Evolutionary conservation across 345 rosid species (phyloP).

Genomic region (Cardamine chenopodiifolia): DNA sequence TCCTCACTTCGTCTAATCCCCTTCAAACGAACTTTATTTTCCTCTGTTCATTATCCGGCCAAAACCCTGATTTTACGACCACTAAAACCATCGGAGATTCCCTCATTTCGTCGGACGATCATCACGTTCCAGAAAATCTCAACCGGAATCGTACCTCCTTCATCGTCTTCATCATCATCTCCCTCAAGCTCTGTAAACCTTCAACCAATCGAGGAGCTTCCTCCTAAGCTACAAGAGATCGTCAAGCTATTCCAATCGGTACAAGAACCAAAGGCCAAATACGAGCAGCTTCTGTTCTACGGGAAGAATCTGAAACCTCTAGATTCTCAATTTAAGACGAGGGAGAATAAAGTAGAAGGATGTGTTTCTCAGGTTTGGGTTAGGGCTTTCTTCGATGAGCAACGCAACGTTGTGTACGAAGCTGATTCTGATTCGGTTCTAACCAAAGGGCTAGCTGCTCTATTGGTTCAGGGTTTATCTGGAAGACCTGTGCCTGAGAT

Average conservation of each 20-base stretch:
- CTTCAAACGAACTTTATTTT: background rate
- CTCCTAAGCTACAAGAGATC: conserved; percentile 85
- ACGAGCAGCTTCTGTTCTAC: conserved; percentile 83
- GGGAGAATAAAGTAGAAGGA: conserved; percentile 86
- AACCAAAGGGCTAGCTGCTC: conserved; percentile 88
- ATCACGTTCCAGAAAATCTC: conserved; percentile 52
- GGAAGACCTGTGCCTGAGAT: conserved; percentile 74
- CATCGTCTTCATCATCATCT: conserved; percentile 45
- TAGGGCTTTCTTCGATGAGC: conserved; percentile 71
- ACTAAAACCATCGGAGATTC: conserved; percentile 37
- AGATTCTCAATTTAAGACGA: conserved; percentile 66
- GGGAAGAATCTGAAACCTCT: conserved; percentile 77
- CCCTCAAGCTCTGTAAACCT: conserved; percentile 49
- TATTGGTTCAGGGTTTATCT: conserved; percentile 84
- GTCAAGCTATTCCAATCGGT: conserved; percentile 83
- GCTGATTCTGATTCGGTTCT: conserved; percentile 92
- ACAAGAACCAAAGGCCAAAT: conserved; percentile 69
- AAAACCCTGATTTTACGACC: conserved; percentile 41
- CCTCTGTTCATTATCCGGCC: conserved; percentile 29
- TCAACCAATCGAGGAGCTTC: conserved; percentile 80
- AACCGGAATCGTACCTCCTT: conserved; percentile 13
- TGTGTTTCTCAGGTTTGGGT: conserved; percentile 98
- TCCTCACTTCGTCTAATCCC: conserved; percentile 31
- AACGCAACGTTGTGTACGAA: conserved; percentile 69
- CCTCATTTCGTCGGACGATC: conserved; percentile 44